These are phyloP conservation scores for Oryza glaberrima DNA, from an alignment of 176 grass and related monocot genomes.

Conservation along the genomic window DNA sequence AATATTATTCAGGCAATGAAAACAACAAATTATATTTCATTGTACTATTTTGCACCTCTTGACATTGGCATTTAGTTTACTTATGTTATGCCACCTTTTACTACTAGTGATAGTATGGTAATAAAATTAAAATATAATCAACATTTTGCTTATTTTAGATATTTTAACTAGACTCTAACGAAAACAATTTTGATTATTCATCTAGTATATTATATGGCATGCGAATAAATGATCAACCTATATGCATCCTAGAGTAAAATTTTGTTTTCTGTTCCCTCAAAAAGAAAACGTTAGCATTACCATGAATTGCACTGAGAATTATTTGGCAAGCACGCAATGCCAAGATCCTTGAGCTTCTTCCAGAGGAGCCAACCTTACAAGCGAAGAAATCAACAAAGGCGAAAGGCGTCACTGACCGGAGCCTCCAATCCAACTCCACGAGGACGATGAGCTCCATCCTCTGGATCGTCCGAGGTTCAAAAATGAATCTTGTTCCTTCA, in stretches of 20 bases:
- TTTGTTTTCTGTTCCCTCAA: background rate
- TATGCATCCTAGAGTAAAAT: background rate
- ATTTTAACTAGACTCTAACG: background rate
- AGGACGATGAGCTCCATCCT: slow-evolving; percentile 77
- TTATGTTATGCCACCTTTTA: background rate
- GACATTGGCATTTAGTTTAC: background rate
- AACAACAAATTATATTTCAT: background rate
- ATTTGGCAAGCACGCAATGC: slow-evolving; percentile 45
- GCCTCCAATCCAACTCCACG: slow-evolving; percentile 59
- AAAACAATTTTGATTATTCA: background rate
- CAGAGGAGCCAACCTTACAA: slow-evolving; percentile 47
- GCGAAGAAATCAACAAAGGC: slow-evolving; percentile 61
- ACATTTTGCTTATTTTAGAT: background rate
- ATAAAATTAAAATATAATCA: background rate
- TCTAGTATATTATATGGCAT: background rate
- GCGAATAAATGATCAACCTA: background rate
- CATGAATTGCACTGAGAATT: slow-evolving; percentile 49
- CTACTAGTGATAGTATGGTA: background rate
- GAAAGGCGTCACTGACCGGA: slow-evolving; percentile 56
- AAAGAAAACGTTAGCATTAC: slow-evolving; percentile 19
- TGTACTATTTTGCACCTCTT: background rate
- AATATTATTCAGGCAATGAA: background rate
- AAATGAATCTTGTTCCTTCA: slow-evolving; percentile 48
- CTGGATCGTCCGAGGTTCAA: slow-evolving; percentile 56
- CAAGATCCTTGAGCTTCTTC: slow-evolving; percentile 49